phyloP scores from a whole-genome alignment of 371 early-diverging fungal genomes.

The Catenaria anguillulae region DNA sequence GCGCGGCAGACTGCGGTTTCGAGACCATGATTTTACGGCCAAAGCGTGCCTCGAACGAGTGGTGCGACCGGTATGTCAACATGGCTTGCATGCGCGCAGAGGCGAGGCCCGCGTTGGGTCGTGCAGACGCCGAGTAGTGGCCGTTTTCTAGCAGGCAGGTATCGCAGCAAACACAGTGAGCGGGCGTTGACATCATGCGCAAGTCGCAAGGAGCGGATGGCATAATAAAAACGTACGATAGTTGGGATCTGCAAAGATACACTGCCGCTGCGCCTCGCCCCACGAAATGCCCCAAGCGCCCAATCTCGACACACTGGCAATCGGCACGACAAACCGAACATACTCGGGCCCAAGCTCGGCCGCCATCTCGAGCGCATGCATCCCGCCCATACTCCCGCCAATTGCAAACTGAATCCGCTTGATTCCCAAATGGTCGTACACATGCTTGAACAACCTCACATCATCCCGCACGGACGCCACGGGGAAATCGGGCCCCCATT shows the following conservation, averaged over 20 bases:
- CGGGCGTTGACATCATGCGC: no score
- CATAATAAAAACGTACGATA: conserved; percentile 2
- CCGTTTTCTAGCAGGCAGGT: no score
- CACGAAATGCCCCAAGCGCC: conserved; percentile 97
- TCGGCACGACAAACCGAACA: conserved; percentile 69
- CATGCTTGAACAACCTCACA: conserved; percentile 61
- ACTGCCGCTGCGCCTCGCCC: conserved; percentile 93
- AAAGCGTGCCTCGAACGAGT: conserved; percentile 88
- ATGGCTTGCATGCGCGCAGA: conserved; percentile 92
- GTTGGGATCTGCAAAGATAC: conserved; percentile 78
- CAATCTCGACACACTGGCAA: conserved; percentile 83
- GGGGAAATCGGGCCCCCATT: conserved; percentile 86
- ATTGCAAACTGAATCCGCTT: conserved; percentile 67
- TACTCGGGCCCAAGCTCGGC: conserved; percentile 67
- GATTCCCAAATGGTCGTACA: conserved; percentile 74
- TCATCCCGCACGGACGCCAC: conserved; percentile 74
- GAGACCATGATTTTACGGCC: conserved; percentile 14
- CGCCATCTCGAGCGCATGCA: conserved; percentile 81
- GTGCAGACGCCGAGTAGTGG: no score
- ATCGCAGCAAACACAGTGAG: no score
- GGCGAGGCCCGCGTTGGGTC: conserved; percentile 66
- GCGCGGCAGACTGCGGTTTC: neutral
- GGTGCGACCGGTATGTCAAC: conserved; percentile 82
- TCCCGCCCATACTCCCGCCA: conserved; percentile 95
- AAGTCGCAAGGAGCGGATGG: no score